Conservation (phyloP, 768 basidiomycete genomes). For the Lactarius hatsudake region DNA sequence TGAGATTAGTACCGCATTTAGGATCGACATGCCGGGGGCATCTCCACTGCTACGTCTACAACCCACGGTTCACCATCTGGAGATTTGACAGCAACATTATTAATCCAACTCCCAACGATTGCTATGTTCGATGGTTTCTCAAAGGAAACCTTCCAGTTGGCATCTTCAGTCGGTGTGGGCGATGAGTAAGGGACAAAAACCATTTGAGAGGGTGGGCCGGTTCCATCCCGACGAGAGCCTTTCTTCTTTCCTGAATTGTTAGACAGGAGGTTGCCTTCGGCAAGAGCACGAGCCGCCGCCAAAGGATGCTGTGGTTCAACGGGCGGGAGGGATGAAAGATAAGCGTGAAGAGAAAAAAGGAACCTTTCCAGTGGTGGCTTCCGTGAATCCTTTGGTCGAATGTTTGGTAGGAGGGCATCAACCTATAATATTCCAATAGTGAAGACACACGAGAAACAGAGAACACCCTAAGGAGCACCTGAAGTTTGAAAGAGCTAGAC, state of each 20-base stretch:
- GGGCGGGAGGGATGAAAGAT: conserved; percentile 57
- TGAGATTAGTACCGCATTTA: background rate
- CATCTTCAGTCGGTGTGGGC: conserved; percentile 71
- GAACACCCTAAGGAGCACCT: conserved; percentile 44
- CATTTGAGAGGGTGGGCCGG: background rate
- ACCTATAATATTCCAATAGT: conserved; percentile 45
- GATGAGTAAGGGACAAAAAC: conserved; percentile 65
- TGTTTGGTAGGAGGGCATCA: conserved; percentile 74
- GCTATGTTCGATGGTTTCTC: conserved; percentile 73
- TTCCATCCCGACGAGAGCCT: conserved; percentile 10
- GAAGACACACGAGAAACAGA: conserved; percentile 12
- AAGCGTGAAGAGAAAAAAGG: conserved; percentile 63
- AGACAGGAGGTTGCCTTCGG: conserved; percentile 41
- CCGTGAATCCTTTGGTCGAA: conserved; percentile 61
- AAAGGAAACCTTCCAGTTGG: conserved; percentile 87
- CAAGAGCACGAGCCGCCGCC: conserved; percentile 53
- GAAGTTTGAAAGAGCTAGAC: conserved; percentile 81
- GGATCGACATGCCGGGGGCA: conserved; percentile 61
- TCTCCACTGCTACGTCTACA: conserved; percentile 81
- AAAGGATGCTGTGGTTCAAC: conserved; percentile 63
- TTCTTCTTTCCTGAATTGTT: conserved; percentile 1
- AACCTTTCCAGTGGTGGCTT: conserved; percentile 63
- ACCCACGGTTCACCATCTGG: conserved; percentile 62
- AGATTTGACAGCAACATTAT: conserved; percentile 68
- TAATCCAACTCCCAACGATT: conserved; percentile 85